Conservation (phyloP, 169 alveolate species). For the Cryptosporidium meleagridis region DNA sequence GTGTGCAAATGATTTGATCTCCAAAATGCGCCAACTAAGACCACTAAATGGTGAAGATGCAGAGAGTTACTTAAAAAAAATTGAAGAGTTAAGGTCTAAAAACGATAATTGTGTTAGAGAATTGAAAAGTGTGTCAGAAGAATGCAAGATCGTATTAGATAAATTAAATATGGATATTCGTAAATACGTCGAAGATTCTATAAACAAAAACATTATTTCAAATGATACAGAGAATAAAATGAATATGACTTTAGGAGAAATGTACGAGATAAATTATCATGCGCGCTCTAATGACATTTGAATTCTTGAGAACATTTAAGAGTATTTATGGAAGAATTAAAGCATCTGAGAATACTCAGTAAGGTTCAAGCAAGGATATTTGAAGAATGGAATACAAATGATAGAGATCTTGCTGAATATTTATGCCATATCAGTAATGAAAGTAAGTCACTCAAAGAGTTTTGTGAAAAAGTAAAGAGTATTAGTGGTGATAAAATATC, state of each 20-base stretch:
- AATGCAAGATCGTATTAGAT: background rate
- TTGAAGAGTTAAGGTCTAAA: background rate
- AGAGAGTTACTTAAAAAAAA: background rate
- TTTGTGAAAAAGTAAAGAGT: background rate
- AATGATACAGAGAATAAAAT: constrained; percentile 14
- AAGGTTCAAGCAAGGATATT: constrained; percentile 21
- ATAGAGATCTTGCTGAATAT: constrained; percentile 54
- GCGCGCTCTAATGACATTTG: background rate
- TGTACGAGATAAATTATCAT: constrained; percentile 16
- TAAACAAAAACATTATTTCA: background rate
- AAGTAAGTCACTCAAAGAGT: constrained; percentile 26
- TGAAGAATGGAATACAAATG: constrained; percentile 54
- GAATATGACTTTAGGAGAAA: constrained; percentile 40
- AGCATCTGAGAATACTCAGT: constrained; percentile 12
- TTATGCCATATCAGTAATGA: background rate
- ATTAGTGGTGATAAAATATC: constrained; percentile 4
- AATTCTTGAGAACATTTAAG: background rate
- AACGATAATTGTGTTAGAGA: constrained; percentile 2
- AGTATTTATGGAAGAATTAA: constrained; percentile 46
- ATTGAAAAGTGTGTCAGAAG: background rate
- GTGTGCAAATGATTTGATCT: constrained; percentile 27
- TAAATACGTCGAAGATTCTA: constrained; percentile 3
- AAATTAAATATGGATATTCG: background rate
- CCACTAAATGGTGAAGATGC: constrained; percentile 21
- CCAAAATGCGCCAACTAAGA: background rate